Evolutionary conservation across 2,329 filamentous ascomycete species (phyloP).

Genomic region (Aspergillus sp.): DNA sequence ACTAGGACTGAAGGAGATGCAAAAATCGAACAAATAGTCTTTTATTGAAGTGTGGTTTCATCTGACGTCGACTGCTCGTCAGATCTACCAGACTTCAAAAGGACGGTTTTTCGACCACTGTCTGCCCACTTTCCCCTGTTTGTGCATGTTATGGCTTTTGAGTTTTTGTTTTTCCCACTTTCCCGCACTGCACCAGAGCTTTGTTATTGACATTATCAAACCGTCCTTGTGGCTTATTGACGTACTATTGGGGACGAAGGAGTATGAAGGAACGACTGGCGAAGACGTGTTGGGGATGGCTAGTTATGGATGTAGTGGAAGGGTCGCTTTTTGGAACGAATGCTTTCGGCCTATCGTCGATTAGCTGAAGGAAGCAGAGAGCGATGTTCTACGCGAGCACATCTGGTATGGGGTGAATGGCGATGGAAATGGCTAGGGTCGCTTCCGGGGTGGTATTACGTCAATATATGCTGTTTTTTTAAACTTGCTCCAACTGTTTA

Average conservation of each 20-base stretch:
- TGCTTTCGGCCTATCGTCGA: constrained; percentile 13
- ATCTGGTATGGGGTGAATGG: constrained; percentile 27
- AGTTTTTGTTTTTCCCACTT: constrained; percentile 13
- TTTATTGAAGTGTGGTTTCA: constrained; percentile 18
- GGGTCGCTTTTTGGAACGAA: constrained; percentile 15
- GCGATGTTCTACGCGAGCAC: constrained; percentile 10
- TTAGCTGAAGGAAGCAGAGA: constrained; percentile 4
- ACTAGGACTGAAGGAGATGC: constrained; percentile 34
- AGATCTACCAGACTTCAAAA: constrained; percentile 17
- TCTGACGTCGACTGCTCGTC: constrained; percentile 23
- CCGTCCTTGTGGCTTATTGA: constrained; percentile 26
- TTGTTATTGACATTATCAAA: constrained; percentile 16
- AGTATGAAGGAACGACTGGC: constrained; percentile 25
- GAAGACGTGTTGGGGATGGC: constrained; percentile 17
- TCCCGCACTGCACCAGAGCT: constrained; percentile 2
- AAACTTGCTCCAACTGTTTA: constrained; percentile 16
- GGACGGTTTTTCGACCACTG: constrained; percentile 14
- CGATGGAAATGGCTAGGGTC: constrained; percentile 48
- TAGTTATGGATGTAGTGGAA: constrained; percentile 14
- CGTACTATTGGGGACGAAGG: constrained; percentile 27
- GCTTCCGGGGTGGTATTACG: constrained; percentile 48
- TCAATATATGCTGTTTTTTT: constrained; percentile 32
- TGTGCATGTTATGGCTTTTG: constrained; percentile 11
- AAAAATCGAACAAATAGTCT: constrained; percentile 28
- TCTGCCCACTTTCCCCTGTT: constrained; percentile 15